Percentiles rank a stretch among this genome's conserved stretches.
Conservation (phyloP, 192 early-diverging fungal species). For the Neocallimastix lanati region DNA sequence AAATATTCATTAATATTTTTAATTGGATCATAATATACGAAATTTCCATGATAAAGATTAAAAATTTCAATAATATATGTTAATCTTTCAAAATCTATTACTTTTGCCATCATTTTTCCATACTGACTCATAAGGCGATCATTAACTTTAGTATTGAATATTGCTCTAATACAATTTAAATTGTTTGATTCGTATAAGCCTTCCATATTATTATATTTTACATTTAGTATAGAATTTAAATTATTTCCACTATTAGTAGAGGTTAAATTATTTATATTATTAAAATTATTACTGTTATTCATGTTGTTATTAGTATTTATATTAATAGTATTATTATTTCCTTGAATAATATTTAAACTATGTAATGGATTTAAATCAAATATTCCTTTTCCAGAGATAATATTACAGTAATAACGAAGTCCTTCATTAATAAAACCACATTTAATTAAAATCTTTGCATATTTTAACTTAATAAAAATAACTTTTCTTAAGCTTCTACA, state of each 20-base stretch:
- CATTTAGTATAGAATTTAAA: not conserved
- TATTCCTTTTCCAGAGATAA: not conserved
- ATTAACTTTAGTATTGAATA: not conserved
- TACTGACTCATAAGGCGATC: not conserved
- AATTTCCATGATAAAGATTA: not conserved
- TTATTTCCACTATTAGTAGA: no score
- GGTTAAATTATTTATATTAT: no score
- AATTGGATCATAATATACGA: not conserved
- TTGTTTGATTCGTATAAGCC: not conserved
- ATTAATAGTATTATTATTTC: not conserved
- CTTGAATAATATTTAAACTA: not conserved
- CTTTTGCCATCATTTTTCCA: not conserved
- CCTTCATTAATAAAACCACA: not conserved
- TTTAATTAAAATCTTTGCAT: not conserved
- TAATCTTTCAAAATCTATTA: not conserved
- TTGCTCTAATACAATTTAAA: not conserved
- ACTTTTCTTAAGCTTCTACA: not conserved
- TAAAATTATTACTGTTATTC: not conserved
- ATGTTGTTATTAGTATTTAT: not conserved
- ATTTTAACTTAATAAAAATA: not conserved
- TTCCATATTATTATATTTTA: not conserved
- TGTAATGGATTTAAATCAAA: not conserved
- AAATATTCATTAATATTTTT: not conserved
- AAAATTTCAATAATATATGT: not conserved
- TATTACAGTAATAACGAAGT: not conserved